phyloP scores from a whole-genome alignment of 768 basidiomycete species.

The Chalciporus pseudorubinellus region DNA sequence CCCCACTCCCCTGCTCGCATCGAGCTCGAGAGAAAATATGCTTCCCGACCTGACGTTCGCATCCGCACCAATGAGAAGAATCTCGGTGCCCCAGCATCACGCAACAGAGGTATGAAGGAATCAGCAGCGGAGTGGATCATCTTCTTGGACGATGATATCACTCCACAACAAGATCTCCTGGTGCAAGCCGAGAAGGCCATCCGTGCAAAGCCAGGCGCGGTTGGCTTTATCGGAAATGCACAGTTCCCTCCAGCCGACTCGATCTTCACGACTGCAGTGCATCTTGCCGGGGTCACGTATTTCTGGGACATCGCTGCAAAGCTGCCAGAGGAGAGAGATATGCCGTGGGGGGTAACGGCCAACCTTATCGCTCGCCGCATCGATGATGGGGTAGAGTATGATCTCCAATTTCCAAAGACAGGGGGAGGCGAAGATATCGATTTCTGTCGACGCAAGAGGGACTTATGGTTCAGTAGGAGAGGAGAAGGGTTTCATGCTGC shows the following conservation, averaged over 20 bases:
- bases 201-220: conserved; percentile 43
- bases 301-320: conserved; percentile 63
- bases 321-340: conserved; percentile 36
- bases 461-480: conserved; percentile 33
- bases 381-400: conserved; percentile 45
- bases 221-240: conserved; percentile 54
- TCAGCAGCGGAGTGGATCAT: conserved; percentile 56
- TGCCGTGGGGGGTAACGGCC: conserved; percentile 65
- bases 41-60: conserved; percentile 47
- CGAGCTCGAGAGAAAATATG: conserved; percentile 40
- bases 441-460: conserved; percentile 49
- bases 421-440: conserved; percentile 66
- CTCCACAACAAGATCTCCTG: conserved; percentile 42
- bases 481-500: conserved; percentile 47
- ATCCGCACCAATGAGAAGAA: conserved; percentile 50
- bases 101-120: conserved; percentile 54
- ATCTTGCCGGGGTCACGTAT: conserved; percentile 55
- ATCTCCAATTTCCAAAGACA: conserved; percentile 54
- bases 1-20: conserved; percentile 41
- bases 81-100: conserved; percentile 50
- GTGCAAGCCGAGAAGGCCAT: conserved; percentile 47
- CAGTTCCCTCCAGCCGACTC: conserved; percentile 47
- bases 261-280: conserved; percentile 52
- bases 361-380: conserved; percentile 51
- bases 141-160: conserved; percentile 62